Evolutionary conservation across 805 yeast genomes (phyloP).

Genomic region (Scheffersomyces coipomensis): DNA sequence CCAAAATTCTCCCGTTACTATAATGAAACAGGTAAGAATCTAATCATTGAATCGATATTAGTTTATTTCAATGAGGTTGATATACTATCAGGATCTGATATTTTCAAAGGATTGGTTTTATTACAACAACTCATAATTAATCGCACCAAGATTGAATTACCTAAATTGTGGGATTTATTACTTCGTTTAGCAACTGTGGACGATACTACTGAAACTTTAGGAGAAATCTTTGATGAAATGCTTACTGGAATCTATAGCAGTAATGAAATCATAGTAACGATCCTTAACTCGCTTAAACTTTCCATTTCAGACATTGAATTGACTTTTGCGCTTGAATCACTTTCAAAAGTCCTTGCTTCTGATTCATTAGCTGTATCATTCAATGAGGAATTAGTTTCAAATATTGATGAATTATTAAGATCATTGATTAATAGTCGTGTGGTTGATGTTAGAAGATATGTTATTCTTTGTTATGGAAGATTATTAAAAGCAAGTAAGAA

Average conservation of each 20-base stretch:
- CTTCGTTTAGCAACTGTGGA: slow-evolving; percentile 14
- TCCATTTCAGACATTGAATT: neutral
- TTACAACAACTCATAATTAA: slow-evolving; percentile 35
- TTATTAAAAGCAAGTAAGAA: slow-evolving; percentile 12
- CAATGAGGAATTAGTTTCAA: slow-evolving; percentile 13
- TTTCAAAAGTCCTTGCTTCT: slow-evolving; percentile 21
- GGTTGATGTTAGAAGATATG: slow-evolving; percentile 37
- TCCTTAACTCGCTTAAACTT: slow-evolving; percentile 16
- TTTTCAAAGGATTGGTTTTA: slow-evolving; percentile 31
- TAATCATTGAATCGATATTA: slow-evolving; percentile 17
- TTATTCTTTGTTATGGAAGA: slow-evolving; percentile 38
- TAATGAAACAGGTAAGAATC: slow-evolving; percentile 12
- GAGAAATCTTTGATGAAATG: slow-evolving; percentile 30
- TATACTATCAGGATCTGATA: slow-evolving; percentile 6
- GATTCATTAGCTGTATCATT: slow-evolving; percentile 17
- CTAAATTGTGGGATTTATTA: slow-evolving; percentile 23
- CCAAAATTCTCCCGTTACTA: slow-evolving; percentile 14
- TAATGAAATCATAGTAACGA: slow-evolving; percentile 14
- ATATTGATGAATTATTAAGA: slow-evolving; percentile 28
- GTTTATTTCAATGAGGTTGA: slow-evolving; percentile 1
- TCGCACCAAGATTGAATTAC: slow-evolving; percentile 15
- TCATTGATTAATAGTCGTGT: slow-evolving; percentile 24
- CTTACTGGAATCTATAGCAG: slow-evolving; percentile 24
- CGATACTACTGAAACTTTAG: slow-evolving; percentile 9
- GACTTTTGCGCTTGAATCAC: slow-evolving; percentile 6